A percentile compares a stretch with the other conserved stretches of the same genome.
Conservation (phyloP, 768 basidiomycete genomes). For the Megacollybia marginata region DNA sequence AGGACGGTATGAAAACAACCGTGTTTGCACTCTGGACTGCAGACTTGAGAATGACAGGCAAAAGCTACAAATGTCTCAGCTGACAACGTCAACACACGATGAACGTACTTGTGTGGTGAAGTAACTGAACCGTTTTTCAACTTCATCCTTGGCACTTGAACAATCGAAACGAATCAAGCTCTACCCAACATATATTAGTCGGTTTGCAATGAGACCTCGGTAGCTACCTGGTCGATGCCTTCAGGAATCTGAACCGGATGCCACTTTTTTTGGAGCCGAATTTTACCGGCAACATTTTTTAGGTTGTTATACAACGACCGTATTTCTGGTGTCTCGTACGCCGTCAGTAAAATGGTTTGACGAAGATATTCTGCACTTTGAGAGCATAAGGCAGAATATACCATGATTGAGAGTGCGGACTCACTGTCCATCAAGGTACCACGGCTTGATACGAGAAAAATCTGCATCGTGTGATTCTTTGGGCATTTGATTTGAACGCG, state of each 20-base stretch:
- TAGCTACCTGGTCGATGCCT: slow-evolving; percentile 72
- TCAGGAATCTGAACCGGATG: slow-evolving; percentile 70
- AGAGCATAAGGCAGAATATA: not conserved
- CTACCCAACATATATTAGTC: slow-evolving; percentile 26
- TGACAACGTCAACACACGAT: not conserved
- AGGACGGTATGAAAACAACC: slow-evolving; percentile 85
- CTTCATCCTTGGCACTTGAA: slow-evolving; percentile 62
- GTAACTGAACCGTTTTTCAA: slow-evolving; percentile 79
- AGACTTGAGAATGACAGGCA: slow-evolving; percentile 81
- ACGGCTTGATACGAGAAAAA: slow-evolving; percentile 95
- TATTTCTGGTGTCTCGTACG: slow-evolving; percentile 86
- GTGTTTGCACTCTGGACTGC: slow-evolving; percentile 91
- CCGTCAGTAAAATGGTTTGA: slow-evolving; percentile 81
- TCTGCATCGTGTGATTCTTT: slow-evolving; percentile 92
- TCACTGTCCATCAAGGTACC: slow-evolving; percentile 94
- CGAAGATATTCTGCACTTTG: slow-evolving; percentile 76
- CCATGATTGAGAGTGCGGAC: slow-evolving; percentile 18
- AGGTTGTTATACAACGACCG: slow-evolving; percentile 73
- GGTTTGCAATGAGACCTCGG: not conserved
- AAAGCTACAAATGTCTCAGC: slow-evolving; percentile 38
- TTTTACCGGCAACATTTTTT: slow-evolving; percentile 80
- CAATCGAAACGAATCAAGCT: slow-evolving; percentile 73
- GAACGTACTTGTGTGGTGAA: slow-evolving; percentile 74
- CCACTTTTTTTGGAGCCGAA: slow-evolving; percentile 64
- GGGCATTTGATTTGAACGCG: slow-evolving; percentile 80